phyloP scores from a whole-genome alignment of 2,329 filamentous ascomycete genomes.

The Fusarium coffeatum region DNA sequence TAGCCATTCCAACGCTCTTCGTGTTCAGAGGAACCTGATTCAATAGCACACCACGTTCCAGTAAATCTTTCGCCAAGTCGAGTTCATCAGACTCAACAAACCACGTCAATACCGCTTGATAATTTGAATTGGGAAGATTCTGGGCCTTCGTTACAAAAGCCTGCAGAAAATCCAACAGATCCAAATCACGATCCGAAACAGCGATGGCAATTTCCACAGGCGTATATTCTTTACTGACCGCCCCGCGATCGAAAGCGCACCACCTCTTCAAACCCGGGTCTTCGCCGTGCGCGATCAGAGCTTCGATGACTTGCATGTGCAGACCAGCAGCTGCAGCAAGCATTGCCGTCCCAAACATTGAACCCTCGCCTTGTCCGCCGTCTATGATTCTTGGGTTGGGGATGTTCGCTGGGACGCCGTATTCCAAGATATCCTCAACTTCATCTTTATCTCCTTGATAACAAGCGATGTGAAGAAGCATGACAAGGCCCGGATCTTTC shows the following conservation, averaged over 20 bases:
- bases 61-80: background rate
- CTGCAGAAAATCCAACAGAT: background rate
- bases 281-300: background rate
- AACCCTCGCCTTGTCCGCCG: slow-evolving; percentile 2
- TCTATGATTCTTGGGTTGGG: slow-evolving; percentile 1
- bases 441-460: background rate
- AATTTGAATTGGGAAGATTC: background rate
- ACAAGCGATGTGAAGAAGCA: slow-evolving; percentile 22
- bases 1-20: background rate
- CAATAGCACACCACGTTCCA: background rate
- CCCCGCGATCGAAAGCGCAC: background rate
- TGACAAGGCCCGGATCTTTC: background rate
- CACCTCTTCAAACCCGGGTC: background rate
- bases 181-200: background rate
- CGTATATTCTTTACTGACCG: background rate
- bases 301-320: rapidly evolving
- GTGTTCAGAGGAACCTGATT: background rate
- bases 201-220: slow-evolving; percentile 8
- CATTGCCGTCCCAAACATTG: slow-evolving; percentile 5
- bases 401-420: rapidly evolving
- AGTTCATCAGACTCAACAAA: background rate
- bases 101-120: background rate
- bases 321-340: slow-evolving; percentile 7
- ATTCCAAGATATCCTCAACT: background rate
- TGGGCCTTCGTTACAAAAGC: background rate